Percentiles rank a stretch among this genome's conserved stretches.
Evolutionary conservation across 495 filamentous ascomycete genomes (phyloP).

Genomic region (Alectoria sarmentosa): DNA sequence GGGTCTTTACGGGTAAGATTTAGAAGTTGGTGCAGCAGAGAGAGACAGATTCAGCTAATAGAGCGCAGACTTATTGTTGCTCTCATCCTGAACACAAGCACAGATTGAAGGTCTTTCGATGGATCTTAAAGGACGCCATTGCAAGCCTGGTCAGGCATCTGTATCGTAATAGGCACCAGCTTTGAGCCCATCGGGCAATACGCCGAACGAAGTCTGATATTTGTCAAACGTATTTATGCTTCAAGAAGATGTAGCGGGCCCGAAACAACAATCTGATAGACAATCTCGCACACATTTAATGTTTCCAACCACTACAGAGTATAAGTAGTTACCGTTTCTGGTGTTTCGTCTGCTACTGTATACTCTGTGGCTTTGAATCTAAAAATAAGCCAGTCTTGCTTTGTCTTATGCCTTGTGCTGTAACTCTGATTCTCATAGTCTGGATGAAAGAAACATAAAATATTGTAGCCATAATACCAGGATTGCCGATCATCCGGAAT

Average conservation of each 20-base stretch:
- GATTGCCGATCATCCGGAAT: too few relatives aligned
- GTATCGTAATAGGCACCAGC: background rate
- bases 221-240: background rate
- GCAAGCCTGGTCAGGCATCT: background rate
- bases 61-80: conserved; percentile 26
- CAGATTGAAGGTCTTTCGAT: conserved; percentile 14
- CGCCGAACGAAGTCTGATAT: background rate
- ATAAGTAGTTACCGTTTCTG: too few relatives aligned
- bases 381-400: too few relatives aligned
- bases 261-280: background rate
- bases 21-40: background rate
- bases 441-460: too few relatives aligned
- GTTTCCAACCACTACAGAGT: too few relatives aligned
- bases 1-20: conserved; percentile 84
- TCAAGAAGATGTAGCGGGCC: background rate
- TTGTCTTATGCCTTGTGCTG: too few relatives aligned
- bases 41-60: conserved; percentile 11
- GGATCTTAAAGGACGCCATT: background rate
- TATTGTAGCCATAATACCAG: too few relatives aligned
- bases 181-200: background rate
- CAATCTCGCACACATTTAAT: too few relatives aligned
- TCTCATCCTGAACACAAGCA: conserved; percentile 28
- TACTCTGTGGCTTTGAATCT: too few relatives aligned
- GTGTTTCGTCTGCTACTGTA: too few relatives aligned
- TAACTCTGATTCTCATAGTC: too few relatives aligned